Evolutionary conservation across 495 filamentous ascomycete species (phyloP).

Genomic region (Parathielavia hyrcaniae): DNA sequence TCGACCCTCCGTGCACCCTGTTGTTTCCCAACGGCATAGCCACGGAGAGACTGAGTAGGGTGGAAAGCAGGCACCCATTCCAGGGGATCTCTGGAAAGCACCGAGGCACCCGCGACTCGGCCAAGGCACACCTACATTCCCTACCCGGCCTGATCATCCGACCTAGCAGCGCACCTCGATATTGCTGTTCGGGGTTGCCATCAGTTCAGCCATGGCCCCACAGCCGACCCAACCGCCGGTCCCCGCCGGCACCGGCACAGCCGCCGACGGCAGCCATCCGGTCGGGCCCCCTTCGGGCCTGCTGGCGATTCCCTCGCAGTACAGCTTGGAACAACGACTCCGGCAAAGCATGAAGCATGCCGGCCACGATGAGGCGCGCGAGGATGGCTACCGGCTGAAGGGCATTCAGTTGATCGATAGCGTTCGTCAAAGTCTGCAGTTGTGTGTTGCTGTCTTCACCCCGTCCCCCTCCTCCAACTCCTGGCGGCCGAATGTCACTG

Average conservation of each 20-base stretch:
- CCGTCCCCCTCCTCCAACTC: conserved; percentile 4
- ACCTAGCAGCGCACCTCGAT: too few species aligned
- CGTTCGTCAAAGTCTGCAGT: conserved; percentile 60
- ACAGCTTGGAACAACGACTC: conserved; percentile 35
- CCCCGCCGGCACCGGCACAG: conserved; percentile 11
- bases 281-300: conserved; percentile 38
- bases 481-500: conserved; percentile 2
- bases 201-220: conserved; percentile 21
- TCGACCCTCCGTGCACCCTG: too few species aligned
- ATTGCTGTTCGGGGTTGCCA: background rate
- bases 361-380: conserved; percentile 41
- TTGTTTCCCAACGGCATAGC: too few species aligned
- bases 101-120: too few species aligned
- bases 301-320: conserved; percentile 38
- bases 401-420: conserved; percentile 78
- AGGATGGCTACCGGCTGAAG: conserved; percentile 65
- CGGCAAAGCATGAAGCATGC: conserved; percentile 35
- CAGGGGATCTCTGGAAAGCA: too few species aligned
- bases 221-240: conserved; percentile 17
- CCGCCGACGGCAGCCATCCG: conserved; percentile 17
- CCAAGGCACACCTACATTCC: too few species aligned
- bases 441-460: conserved; percentile 46
- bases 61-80: too few species aligned
- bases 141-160: too few species aligned
- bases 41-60: too few species aligned